Evolutionary conservation across 192 early-diverging fungal genomes (phyloP), one percentile per base, ranked within the genome.

Genomic region (Dimargaris xerosporica): DNA sequence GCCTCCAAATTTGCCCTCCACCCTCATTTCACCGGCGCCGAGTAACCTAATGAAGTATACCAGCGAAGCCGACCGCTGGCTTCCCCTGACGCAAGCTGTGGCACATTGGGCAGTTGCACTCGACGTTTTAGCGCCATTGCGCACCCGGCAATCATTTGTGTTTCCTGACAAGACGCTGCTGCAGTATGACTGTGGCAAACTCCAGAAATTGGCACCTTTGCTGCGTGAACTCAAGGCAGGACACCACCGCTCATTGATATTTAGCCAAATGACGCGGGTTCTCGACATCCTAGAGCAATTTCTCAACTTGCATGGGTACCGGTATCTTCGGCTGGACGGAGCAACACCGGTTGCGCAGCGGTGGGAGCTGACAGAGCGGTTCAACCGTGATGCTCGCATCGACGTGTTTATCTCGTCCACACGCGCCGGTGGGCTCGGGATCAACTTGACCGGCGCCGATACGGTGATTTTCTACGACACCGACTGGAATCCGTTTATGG

Each of bases 241-340:
- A 41, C 80, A 79, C 19, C 82, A 85, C 46, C 80, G 80, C 9
- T 79, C 75, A 0, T 69, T 99, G 54, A 76, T 99, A 3, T 99
- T 99, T 71, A 90, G 87, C 74, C 96, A 99, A 75, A 99, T 99
- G 96, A 94, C 89, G 72, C 85, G 94, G 59, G 83, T 99, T 70
- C 76, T 99, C 47, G 96, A 99, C 69, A 97, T 99, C 66, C 71
- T 99, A 30, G 96, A 96, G 73, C 94, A 99, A 75, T 99, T 96
- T 65, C 95, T 92, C 69, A 77, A 84, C 54, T 95, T 91, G 76
- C 85, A 86, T 43, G 85, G 79, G 6, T 96, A 86, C 82, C 79
- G 85, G 64, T 98, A 98, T 69, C 96, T 93, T 61, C 84, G 96
- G 54, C 91, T 98, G 54, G 96, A 99, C 65, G 96, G 96, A n/a